These are phyloP conservation scores for Entoloma clypeatum DNA, from an alignment of 1,284 basidiomycete genomes.

Conservation along the genomic window DNA sequence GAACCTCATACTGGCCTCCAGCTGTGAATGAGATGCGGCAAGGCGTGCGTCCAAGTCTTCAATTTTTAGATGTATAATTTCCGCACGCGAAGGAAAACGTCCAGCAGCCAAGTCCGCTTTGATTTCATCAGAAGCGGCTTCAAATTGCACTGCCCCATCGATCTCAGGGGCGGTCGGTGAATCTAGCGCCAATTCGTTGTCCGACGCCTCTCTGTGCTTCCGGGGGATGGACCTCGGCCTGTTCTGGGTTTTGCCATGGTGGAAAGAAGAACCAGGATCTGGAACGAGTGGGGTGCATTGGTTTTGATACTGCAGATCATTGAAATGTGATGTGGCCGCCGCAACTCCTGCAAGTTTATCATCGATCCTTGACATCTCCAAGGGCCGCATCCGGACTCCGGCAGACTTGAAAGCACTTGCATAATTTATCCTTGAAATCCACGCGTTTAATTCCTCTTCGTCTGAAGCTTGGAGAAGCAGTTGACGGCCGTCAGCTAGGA, in stretches of 20 bases:
- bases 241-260: no score
- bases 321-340: constrained; percentile 77
- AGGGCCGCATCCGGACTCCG: constrained; percentile 80
- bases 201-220: no score
- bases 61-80: constrained; percentile 61
- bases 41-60: constrained; percentile 61
- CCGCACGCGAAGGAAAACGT: constrained; percentile 48
- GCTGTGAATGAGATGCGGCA: constrained; percentile 50
- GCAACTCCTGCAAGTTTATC: constrained; percentile 78
- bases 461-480: constrained; percentile 76
- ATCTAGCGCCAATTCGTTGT: constrained; percentile 37
- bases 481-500: constrained; percentile 74
- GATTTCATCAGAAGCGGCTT: constrained; percentile 81
- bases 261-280: constrained; percentile 39
- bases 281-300: constrained; percentile 40
- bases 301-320: constrained; percentile 50
- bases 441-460: constrained; percentile 82
- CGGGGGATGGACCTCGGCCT: no score
- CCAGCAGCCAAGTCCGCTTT: constrained; percentile 75
- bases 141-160: constrained; percentile 60
- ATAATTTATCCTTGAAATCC: constrained; percentile 94
- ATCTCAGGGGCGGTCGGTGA: constrained; percentile 45
- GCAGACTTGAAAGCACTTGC: constrained; percentile 88
- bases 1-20: constrained; percentile 71
- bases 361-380: constrained; percentile 65